Base-by-base conservation (phyloP, 129 eudicot species). In the Rutidosis leptorrhynchoides region DNA sequence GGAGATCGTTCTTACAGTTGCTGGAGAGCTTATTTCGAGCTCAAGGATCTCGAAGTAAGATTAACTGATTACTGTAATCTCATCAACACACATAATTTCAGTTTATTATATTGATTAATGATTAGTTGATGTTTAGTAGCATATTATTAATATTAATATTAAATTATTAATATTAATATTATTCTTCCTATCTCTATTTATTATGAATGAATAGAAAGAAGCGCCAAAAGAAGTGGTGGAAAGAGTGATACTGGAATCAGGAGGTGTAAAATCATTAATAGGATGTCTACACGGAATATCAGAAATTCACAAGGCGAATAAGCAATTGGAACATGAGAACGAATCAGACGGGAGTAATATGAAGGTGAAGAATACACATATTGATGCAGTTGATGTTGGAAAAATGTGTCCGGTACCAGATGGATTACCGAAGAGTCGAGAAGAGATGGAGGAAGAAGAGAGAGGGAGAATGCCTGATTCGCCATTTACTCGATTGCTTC, bases 21-120 rank as follows among this genome's bases (percentile, higher is more conserved):
- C 52, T 71, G 82, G 82, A 71, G 77, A 72, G 82, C 82, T 46
- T 72, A 71, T 65, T 71, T 77, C 48, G 82, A 77, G 77, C 77
- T 78, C 32, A 71, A 71, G 15, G 77, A 78, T 58, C 74, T 71
- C 5, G 69, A 65, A 30, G 82, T 77, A 56, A 65, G 67, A 25
- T 15, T 45, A 61, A 49, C 24, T 1, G 22, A 43, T 59, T 32
- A 17, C 15, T 33, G 7, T 0, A 32, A 7, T 1, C 7, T 7
- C 14, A 70, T 21, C 33, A 16, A 9, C 37, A 20, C 32, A 14
- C 40, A 7, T 29, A 17, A 1, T n/a, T 57, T 21, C 25, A 32
- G 4, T 14, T 42, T 25, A 11, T 63, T 40, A 6, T 11, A 14
- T 9, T 26, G 6, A 46, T 51, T 35, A n/a, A n/a, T 26, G 6